These are phyloP conservation scores for Astrocystis sublimbata DNA, from an alignment of 495 filamentous ascomycete genomes.

Conservation along the genomic window DNA sequence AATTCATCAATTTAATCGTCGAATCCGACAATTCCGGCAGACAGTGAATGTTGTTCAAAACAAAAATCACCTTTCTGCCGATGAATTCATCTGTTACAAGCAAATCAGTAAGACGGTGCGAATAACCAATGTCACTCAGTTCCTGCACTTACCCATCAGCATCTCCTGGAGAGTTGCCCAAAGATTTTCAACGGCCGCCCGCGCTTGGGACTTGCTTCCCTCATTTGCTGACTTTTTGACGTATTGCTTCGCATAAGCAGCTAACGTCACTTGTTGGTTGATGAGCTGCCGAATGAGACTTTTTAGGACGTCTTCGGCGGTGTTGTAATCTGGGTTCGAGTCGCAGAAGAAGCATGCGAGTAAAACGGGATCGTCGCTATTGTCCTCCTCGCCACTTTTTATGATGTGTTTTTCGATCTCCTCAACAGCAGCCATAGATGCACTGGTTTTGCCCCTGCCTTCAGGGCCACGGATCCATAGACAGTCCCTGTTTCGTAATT, in stretches of 20 bases:
- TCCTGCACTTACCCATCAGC: constrained; percentile 16
- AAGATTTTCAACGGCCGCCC: constrained; percentile 35
- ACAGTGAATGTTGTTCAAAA: constrained; percentile 41
- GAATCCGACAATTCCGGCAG: constrained; percentile 39
- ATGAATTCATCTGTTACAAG: constrained; percentile 31
- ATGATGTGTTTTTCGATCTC: constrained; percentile 29
- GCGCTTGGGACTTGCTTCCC: constrained; percentile 19
- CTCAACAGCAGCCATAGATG: constrained; percentile 33
- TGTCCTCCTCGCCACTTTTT: constrained; percentile 20
- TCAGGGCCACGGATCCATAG: constrained; percentile 42
- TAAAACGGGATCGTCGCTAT: constrained; percentile 26
- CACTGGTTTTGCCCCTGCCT: constrained; percentile 40
- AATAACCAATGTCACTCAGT: neutral
- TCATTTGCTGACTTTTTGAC: constrained; percentile 26
- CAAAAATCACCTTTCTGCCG: constrained; percentile 37
- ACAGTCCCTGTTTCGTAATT: constrained; percentile 22
- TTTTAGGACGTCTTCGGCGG: constrained; percentile 42
- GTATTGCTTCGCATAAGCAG: constrained; percentile 38
- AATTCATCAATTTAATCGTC: constrained; percentile 38
- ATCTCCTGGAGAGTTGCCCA: constrained; percentile 40
- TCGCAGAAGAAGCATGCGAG: constrained; percentile 46
- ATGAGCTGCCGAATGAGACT: constrained; percentile 39
- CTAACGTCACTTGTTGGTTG: constrained; percentile 35
- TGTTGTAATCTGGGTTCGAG: constrained; percentile 28
- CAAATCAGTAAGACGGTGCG: neutral